These are phyloP conservation scores for Gloeophyllum trabeum DNA, from an alignment of 768 basidiomycete species.

Conservation along the genomic window DNA sequence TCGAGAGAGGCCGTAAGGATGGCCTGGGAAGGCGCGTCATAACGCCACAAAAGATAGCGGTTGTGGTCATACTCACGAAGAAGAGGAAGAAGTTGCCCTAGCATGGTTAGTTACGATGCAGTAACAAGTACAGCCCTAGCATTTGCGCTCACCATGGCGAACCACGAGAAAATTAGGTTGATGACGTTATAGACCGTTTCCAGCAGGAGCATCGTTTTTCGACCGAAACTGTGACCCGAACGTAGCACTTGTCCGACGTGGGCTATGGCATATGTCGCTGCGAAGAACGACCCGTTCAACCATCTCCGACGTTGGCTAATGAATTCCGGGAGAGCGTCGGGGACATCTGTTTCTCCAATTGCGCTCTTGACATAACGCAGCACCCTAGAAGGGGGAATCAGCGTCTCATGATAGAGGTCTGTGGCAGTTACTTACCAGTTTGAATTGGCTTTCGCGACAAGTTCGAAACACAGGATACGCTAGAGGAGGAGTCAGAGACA, in stretches of 20 bases:
- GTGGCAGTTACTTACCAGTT: slow-evolving; percentile 43
- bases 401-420: slow-evolving; percentile 1
- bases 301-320: slow-evolving; percentile 85
- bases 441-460: slow-evolving; percentile 68
- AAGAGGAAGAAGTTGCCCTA: slow-evolving; percentile 95
- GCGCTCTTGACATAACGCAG: slow-evolving; percentile 94
- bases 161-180: slow-evolving; percentile 89
- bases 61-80: slow-evolving; percentile 47
- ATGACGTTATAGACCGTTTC: slow-evolving; percentile 85
- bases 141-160: slow-evolving; percentile 65
- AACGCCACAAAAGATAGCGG: slow-evolving; percentile 1
- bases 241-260: slow-evolving; percentile 72
- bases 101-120: not conserved
- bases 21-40: slow-evolving; percentile 30
- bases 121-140: not conserved
- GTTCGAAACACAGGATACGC: slow-evolving; percentile 78
- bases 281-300: slow-evolving; percentile 92
- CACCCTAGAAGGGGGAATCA: slow-evolving; percentile 44
- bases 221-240: slow-evolving; percentile 69
- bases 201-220: slow-evolving; percentile 64
- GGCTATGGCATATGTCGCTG: slow-evolving; percentile 85
- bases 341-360: slow-evolving; percentile 89
- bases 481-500: slow-evolving; percentile 31
- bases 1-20: slow-evolving; percentile 86
- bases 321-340: slow-evolving; percentile 87